Conservation (phyloP, 768 basidiomycete genomes). For the Lactifluus piperatus region DNA sequence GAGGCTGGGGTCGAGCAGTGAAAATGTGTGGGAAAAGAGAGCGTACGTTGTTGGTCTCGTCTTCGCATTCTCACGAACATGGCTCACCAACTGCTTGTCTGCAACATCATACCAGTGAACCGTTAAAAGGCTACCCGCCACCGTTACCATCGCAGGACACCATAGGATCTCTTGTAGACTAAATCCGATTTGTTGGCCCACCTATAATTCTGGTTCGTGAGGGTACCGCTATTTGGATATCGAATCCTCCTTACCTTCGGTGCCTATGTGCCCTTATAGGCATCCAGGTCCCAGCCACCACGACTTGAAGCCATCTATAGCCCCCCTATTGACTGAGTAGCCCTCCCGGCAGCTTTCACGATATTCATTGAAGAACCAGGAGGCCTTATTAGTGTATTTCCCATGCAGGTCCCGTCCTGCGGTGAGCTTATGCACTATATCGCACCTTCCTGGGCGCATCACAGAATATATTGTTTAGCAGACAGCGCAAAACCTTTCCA, state of each 20-base stretch:
- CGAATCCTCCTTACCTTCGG: neutral
- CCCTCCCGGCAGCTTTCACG: too few species aligned
- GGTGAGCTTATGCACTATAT: neutral
- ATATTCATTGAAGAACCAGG: too few species aligned
- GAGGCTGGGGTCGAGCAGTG: conserved; percentile 72
- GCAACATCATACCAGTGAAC: conserved; percentile 32
- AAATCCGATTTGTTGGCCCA: neutral
- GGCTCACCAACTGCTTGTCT: neutral
- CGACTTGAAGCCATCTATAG: neutral
- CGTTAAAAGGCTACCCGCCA: conserved; percentile 42
- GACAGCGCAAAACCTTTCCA: neutral
- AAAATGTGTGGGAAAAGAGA: conserved; percentile 90
- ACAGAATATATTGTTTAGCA: neutral
- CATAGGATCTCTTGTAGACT: conserved; percentile 3
- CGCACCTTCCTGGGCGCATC: neutral
- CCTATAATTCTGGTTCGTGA: neutral
- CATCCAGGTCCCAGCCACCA: neutral
- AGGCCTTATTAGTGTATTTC: too few species aligned
- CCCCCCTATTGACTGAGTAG: neutral
- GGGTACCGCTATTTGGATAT: neutral
- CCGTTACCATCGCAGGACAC: conserved; percentile 1
- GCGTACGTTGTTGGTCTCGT: conserved; percentile 41
- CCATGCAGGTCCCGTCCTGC: neutral
- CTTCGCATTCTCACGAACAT: neutral
- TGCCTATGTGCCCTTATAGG: neutral